Base-by-base conservation (phyloP, 176 grass and related monocot genomes). In the Hordeum marinum region DNA sequence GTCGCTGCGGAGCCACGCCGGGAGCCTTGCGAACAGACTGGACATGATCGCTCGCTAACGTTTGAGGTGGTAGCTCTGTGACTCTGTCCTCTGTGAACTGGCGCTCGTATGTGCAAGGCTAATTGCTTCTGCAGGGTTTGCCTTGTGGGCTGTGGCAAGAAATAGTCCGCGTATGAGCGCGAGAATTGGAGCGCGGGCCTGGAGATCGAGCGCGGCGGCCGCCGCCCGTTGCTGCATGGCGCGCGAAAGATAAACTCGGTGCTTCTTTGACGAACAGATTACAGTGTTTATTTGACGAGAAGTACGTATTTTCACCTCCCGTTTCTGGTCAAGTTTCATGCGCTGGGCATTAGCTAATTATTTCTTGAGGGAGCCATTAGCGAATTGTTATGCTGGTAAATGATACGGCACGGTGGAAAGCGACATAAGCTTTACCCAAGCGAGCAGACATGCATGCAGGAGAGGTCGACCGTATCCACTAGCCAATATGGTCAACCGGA, bases 241-340 rank as follows among this genome's bases (percentile, higher is more conserved):
- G 82, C 40, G 82, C 52, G 52, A 8, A 55, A 79, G 43, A 80
- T 20, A 86, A 72, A 71, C 24, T 27, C 64, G 37, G 37, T 62
- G 26, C 21, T 84, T 64, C 25, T 63, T 83, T 75, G 37, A 83
- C 81, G 39, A 60, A 1, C 21, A 39, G 6, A 21, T 60, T 5
- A 11, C 7, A 6, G 25, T 7, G 21, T 17, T 35, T 76, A 21
- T 57, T 58, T 58, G 48, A 76, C 74, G 29, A 26, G n/a, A 58
- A 58, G 20, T 12, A 10, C 5, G 14, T 61, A 8, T 78, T 58
- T 29, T 52, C 6, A 68, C 18, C 27, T 23, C 26, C 25, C 9
- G 29, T 20, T 21, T 42, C 5, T 23, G 11, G 81, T 73, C 68
- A 83, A 73, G 36, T 73, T 83, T 73, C 68, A 15, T 7, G 25